These are phyloP conservation scores for Citrullus colocynthis DNA, from an alignment of 306 rosid species.

Conservation along the genomic window DNA sequence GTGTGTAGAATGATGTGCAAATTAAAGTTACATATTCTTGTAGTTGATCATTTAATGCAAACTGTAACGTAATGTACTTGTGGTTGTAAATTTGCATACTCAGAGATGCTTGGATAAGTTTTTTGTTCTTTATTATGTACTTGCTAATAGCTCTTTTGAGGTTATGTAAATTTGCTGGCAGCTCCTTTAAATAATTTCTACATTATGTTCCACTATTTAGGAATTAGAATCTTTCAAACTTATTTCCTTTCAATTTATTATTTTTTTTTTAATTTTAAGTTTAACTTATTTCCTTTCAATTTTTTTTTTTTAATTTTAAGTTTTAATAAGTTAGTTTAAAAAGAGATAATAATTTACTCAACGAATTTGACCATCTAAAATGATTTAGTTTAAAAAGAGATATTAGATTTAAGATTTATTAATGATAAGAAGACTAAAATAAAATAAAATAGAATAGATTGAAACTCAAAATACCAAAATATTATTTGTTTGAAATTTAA, in stretches of 20 bases:
- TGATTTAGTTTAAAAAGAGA: no score
- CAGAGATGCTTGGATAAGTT: neutral
- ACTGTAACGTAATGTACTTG: neutral
- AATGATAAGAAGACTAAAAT: no score
- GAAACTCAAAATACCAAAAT: no score
- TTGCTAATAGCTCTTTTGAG: neutral
- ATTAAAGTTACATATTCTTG: neutral
- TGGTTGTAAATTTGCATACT: neutral
- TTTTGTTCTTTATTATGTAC: neutral
- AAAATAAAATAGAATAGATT: no score
- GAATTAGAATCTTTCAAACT: neutral
- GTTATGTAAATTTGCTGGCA: neutral
- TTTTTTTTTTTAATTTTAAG: no score
- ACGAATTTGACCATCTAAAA: no score
- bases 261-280: no score
- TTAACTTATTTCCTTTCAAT: neutral
- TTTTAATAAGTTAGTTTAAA: no score
- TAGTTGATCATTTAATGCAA: neutral
- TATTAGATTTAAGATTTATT: no score
- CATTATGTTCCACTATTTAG: neutral
- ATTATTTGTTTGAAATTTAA: no score
- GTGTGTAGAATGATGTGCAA: neutral
- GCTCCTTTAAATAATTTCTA: neutral
- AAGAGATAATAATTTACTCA: no score
- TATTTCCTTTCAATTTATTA: no score